These are phyloP conservation scores for Eucalyptus albens DNA, from an alignment of 345 rosid species.

Conservation along the genomic window DNA sequence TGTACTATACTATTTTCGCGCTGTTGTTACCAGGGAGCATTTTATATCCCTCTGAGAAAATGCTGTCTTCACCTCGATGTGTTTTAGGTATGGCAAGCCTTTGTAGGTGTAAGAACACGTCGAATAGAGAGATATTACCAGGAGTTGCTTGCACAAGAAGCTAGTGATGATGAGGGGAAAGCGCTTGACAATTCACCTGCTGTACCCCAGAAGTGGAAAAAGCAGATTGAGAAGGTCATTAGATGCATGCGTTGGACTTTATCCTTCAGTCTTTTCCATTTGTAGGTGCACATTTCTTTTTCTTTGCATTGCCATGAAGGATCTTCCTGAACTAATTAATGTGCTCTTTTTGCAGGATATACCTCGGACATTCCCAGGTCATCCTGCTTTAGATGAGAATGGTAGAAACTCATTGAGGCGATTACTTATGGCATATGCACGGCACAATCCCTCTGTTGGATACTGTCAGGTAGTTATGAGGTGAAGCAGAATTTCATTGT, in stretches of 20 bases:
- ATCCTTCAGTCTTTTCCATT: slow-evolving; percentile 43
- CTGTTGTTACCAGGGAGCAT: not conserved
- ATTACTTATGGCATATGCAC: slow-evolving; percentile 80
- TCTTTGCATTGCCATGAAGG: slow-evolving; percentile 5
- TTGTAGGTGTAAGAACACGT: slow-evolving; percentile 83
- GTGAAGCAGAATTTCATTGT: not conserved
- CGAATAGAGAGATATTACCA: slow-evolving; percentile 71
- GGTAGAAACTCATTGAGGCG: slow-evolving; percentile 91
- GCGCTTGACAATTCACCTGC: slow-evolving; percentile 21
- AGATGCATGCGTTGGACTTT: slow-evolving; percentile 47
- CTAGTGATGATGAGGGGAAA: slow-evolving; percentile 23
- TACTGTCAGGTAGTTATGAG: slow-evolving; percentile 64
- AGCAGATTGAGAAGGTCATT: slow-evolving; percentile 97
- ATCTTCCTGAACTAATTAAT: slow-evolving; percentile 21
- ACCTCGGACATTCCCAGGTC: slow-evolving; percentile 94
- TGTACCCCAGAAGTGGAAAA: slow-evolving; percentile 51
- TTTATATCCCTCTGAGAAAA: not conserved
- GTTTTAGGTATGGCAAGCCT: slow-evolving; percentile 91
- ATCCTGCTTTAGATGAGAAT: slow-evolving; percentile 82
- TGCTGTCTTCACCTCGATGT: not conserved
- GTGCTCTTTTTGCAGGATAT: slow-evolving; percentile 54
- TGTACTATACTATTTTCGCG: not conserved
- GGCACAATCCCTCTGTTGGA: slow-evolving; percentile 92
- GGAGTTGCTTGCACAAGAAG: slow-evolving; percentile 55
- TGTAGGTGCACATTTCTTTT: slow-evolving; percentile 32